phyloP scores from a whole-genome alignment of 1,284 basidiomycete species.

The Apiotrichum domesticum region DNA sequence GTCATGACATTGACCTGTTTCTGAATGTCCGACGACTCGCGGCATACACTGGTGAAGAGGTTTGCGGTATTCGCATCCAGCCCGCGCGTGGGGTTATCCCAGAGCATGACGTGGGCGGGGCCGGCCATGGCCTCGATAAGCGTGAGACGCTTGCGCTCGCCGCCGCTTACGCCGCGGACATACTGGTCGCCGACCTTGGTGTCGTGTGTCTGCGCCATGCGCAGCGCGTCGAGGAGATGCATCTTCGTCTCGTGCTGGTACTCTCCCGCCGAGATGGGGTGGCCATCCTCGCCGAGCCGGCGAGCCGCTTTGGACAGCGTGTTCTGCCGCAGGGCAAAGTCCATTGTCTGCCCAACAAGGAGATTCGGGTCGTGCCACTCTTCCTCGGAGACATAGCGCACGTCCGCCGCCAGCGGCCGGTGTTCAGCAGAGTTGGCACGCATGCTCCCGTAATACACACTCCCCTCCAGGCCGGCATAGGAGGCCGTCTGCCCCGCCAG shows the following conservation, averaged over 20 bases:
- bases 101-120: conserved; percentile 56
- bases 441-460: conserved; percentile 42
- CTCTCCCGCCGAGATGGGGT: conserved; percentile 31
- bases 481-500: conserved; percentile 46
- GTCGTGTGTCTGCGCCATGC: conserved; percentile 59
- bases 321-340: conserved; percentile 41
- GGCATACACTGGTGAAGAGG: conserved; percentile 65
- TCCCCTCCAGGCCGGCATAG: conserved; percentile 46
- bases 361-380: conserved; percentile 40
- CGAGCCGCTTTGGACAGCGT: conserved; percentile 25
- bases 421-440: conserved; percentile 8
- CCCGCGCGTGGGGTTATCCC: conserved; percentile 56
- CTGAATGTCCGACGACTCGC: conserved; percentile 71
- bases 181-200: conserved; percentile 65
- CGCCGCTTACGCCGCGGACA: conserved; percentile 71
- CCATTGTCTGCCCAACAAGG: conserved; percentile 39
- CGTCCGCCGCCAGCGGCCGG: conserved; percentile 2
- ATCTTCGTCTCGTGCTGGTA: conserved; percentile 9
- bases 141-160: conserved; percentile 61
- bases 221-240: conserved; percentile 59
- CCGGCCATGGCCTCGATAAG: conserved; percentile 64
- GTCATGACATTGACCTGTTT: conserved; percentile 71
- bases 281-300: conserved; percentile 22
- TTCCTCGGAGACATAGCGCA: conserved; percentile 39
- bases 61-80: conserved; percentile 81